Base-by-base conservation (phyloP, 1,139 yeast species). In the Yueomyces sp. region DNA sequence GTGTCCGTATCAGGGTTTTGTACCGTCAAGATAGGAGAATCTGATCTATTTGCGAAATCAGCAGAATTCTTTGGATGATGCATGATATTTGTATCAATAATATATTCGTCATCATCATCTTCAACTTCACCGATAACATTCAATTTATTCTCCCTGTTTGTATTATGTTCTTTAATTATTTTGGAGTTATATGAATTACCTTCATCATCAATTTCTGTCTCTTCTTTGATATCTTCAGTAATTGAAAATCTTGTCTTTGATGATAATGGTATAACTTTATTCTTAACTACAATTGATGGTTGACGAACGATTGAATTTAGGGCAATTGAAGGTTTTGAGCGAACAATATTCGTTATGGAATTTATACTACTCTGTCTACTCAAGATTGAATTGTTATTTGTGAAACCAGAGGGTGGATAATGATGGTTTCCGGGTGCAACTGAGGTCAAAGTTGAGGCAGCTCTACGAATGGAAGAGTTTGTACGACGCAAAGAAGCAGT, bases 401-500 rank as follows among this genome's bases (percentile, higher is more conserved):
- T 12, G 28, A 11, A 26, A n/a, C 25, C 38, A 3, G n/a, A 8
- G 27, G 3, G 5, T 28, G 19, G 28, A 27, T 7, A 34, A 30
- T 3, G 28, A 32, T 33, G 37, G 27, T 30, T 19, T 26, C 27
- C 29, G 30, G 26, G 42, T 2, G 40, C 27, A 19, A 40, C 30
- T 12, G 29, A 30, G 8, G 53, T 54, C 32, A 59, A 48, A 2
- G 52, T 54, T 1, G 65, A 59, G 3, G 63, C 64, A 6, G 64
- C 65, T 42, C 65, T 52, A 44, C 57, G 59, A 12, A 61, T 60
- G 3, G 63, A 59, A 0, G 65, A 60, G 9, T 59, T 57, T 0
- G 64, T 57, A 31, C 65, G 52, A 45, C 63, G 51, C 39, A 61
- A 44, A 6, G 64, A 55, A 1, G 55, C 42, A 1, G 50, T 44